A percentile compares a stretch with the other conserved stretches of the same genome.
Conservation (phyloP, 2,329 filamentous ascomycete species). For the Ceratocystiopsis sp. region DNA sequence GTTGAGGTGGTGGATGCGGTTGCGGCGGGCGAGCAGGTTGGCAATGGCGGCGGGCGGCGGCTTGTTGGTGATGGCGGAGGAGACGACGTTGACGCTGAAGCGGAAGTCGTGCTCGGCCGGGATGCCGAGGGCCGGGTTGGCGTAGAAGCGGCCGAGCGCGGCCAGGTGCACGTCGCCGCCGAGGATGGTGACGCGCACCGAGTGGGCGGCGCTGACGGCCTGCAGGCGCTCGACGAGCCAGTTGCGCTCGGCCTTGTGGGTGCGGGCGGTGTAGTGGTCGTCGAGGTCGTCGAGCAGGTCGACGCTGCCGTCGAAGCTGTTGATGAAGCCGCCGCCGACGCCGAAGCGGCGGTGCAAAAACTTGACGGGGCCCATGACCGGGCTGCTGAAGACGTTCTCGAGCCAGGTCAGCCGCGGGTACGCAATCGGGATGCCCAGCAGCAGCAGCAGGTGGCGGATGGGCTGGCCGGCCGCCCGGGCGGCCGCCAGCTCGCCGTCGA, state of each 20-base stretch:
- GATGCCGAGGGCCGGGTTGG: conserved; percentile 63
- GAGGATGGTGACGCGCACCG: conserved; percentile 77
- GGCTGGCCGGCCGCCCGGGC: conserved; percentile 52
- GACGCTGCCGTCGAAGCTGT: conserved; percentile 83
- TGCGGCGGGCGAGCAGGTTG: conserved; percentile 77
- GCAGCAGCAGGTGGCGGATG: conserved; percentile 73
- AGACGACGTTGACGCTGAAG: conserved; percentile 91
- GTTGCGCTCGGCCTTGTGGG: conserved; percentile 79
- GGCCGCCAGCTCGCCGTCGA: conserved; percentile 51
- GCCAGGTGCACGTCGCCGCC: conserved; percentile 89
- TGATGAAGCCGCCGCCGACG: conserved; percentile 70
- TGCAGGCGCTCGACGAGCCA: conserved; percentile 68
- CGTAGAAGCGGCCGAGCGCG: conserved; percentile 87
- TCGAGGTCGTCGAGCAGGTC: conserved; percentile 87
- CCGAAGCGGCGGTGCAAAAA: conserved; percentile 85
- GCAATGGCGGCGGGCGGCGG: conserved; percentile 77
- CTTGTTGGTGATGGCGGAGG: conserved; percentile 90
- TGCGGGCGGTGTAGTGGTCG: conserved; percentile 86
- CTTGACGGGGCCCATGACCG: conserved; percentile 74
- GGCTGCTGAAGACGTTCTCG: conserved; percentile 78
- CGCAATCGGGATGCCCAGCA: conserved; percentile 75
- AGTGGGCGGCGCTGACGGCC: conserved; percentile 67
- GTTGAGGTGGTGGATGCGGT: conserved; percentile 60
- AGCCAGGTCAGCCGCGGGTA: conserved; percentile 91
- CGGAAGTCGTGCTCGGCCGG: conserved; percentile 69